These are phyloP conservation scores for Collybiopsis confluens DNA, from an alignment of 768 basidiomycete genomes.

Conservation along the genomic window DNA sequence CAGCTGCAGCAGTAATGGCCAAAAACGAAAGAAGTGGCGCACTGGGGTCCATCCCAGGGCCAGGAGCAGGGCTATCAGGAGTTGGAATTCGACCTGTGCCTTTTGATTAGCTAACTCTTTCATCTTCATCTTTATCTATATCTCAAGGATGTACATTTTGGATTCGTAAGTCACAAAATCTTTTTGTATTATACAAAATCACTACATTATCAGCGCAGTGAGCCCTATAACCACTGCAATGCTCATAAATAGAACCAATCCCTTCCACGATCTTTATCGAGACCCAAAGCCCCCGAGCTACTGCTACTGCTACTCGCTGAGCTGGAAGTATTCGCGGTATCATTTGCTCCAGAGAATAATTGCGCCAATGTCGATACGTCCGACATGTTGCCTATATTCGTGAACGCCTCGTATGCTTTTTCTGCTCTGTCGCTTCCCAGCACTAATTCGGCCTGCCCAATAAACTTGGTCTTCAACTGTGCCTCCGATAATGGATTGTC, in stretches of 20 bases:
- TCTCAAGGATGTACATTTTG: too few relatives aligned
- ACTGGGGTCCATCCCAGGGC: slow-evolving; percentile 19
- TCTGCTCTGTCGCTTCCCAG: slow-evolving; percentile 15
- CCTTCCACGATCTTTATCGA: not conserved
- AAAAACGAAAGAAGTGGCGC: not conserved
- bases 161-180: too few relatives aligned
- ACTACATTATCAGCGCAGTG: too few relatives aligned
- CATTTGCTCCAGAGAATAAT: slow-evolving; percentile 5
- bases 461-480: slow-evolving; percentile 17
- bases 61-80: slow-evolving; percentile 41
- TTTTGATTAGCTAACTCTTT: too few relatives aligned
- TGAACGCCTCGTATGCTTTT: slow-evolving; percentile 9
- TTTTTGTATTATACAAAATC: too few relatives aligned
- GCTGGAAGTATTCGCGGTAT: not conserved
- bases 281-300: too few relatives aligned
- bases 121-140: too few relatives aligned
- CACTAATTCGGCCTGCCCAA: slow-evolving; percentile 16
- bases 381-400: slow-evolving; percentile 7
- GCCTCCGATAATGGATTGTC: slow-evolving; percentile 15
- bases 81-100: slow-evolving; percentile 74
- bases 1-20: slow-evolving; percentile 48
- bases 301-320: not conserved
- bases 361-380: slow-evolving; percentile 4
- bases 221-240: not conserved
- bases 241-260: not conserved